Evolutionary conservation across 2,329 filamentous ascomycete genomes (phyloP).

Genomic region (Endothia cerciana): DNA sequence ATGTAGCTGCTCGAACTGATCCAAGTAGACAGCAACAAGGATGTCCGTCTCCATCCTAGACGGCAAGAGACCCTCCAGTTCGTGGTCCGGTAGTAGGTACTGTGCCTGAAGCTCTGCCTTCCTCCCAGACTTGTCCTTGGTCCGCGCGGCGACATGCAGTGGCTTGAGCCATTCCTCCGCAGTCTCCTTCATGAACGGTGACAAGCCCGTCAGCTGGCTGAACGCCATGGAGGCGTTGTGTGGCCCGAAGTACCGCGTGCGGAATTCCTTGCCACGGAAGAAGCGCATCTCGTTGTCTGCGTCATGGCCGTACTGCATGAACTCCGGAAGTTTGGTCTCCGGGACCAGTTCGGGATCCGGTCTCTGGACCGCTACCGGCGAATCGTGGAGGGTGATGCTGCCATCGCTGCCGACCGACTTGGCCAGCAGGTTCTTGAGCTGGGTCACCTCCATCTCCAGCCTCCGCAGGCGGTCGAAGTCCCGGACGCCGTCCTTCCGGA

Average conservation of each 20-base stretch:
- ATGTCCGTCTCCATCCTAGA: constrained; percentile 52
- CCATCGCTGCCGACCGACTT: constrained; percentile 42
- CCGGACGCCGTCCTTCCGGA: constrained; percentile 46
- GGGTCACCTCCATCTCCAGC: constrained; percentile 61
- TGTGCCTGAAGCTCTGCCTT: constrained; percentile 56
- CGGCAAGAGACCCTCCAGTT: constrained; percentile 56
- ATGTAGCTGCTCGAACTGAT: constrained; percentile 59
- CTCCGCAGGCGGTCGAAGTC: constrained; percentile 63
- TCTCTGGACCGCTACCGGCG: constrained; percentile 31
- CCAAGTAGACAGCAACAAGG: constrained; percentile 54
- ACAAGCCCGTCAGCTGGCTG: constrained; percentile 57
- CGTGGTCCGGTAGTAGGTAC: constrained; percentile 51
- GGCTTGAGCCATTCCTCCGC: constrained; percentile 65
- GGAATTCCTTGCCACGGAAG: constrained; percentile 62
- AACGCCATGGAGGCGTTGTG: constrained; percentile 65
- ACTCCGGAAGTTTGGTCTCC: constrained; percentile 35
- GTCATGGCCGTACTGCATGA: constrained; percentile 38
- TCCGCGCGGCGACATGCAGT: constrained; percentile 55
- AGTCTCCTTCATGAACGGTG: constrained; percentile 65
- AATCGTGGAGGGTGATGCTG: constrained; percentile 32
- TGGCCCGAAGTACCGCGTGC: constrained; percentile 63
- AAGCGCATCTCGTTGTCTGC: constrained; percentile 57
- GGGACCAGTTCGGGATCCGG: constrained; percentile 29
- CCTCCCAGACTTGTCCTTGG: constrained; percentile 59
- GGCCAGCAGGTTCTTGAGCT: constrained; percentile 56